Evolutionary conservation across 768 basidiomycete species (phyloP).

Genomic region (Boletus coccyginus): DNA sequence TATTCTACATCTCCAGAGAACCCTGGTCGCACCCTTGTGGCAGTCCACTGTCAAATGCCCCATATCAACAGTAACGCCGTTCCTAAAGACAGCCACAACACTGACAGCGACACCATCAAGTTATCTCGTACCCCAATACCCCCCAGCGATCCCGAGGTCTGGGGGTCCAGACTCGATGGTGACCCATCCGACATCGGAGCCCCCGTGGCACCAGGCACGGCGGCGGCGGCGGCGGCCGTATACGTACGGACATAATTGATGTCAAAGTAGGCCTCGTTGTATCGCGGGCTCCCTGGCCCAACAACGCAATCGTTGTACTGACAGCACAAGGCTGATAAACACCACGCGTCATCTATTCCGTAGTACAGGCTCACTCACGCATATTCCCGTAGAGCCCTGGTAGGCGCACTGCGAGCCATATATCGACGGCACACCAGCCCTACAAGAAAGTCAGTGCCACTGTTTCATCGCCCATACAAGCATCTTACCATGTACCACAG

Average conservation of each 20-base stretch:
- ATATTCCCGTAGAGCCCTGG: slow-evolving; percentile 38
- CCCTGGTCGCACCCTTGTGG: too few species aligned
- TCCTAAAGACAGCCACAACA: not conserved
- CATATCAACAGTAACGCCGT: slow-evolving; percentile 1
- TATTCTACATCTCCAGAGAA: too few species aligned
- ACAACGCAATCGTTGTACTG: slow-evolving; percentile 56
- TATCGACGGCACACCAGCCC: slow-evolving; percentile 48
- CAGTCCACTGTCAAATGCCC: not conserved
- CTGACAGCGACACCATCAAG: not conserved
- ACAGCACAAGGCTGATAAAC: not conserved
- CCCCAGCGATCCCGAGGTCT: not conserved
- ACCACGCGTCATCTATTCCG: not conserved
- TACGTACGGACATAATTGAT: slow-evolving; percentile 65
- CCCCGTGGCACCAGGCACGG: slow-evolving; percentile 7
- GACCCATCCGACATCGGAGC: too few species aligned
- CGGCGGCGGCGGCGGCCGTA: slow-evolving; percentile 28
- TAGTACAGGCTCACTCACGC: slow-evolving; percentile 31
- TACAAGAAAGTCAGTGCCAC: slow-evolving; percentile 16
- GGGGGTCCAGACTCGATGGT: not conserved
- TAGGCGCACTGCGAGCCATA: slow-evolving; percentile 43
- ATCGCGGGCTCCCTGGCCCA: slow-evolving; percentile 52
- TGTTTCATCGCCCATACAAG: not conserved
- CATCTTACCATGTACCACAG: slow-evolving; percentile 47
- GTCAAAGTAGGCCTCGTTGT: slow-evolving; percentile 64
- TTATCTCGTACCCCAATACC: not conserved